Evolutionary conservation across 306 rosid genomes (phyloP).

Genomic region (Trifolium pratense): DNA sequence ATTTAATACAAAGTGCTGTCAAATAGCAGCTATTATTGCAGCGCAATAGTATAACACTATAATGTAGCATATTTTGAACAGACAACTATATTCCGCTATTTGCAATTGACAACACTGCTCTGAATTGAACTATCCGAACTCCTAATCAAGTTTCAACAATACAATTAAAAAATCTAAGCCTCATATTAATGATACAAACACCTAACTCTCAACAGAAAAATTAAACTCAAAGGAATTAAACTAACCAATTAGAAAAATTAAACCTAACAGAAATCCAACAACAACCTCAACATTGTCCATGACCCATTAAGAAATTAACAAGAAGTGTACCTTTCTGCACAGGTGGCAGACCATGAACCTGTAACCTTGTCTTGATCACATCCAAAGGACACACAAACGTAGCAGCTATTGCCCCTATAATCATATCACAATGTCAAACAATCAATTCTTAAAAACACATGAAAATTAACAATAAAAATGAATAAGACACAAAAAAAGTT

Average conservation of each 20-base stretch:
- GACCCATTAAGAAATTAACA: constrained; percentile 7
- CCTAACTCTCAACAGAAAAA: constrained; percentile 1
- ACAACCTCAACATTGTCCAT: constrained; percentile 7
- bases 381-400: constrained; percentile 94
- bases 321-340: constrained; percentile 66
- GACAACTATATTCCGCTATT: not conserved
- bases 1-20: not conserved
- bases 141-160: constrained; percentile 1
- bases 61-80: not conserved
- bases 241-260: constrained; percentile 2
- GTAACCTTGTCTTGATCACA: constrained; percentile 97
- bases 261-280: constrained; percentile 30
- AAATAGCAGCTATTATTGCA: not conserved
- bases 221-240: not conserved
- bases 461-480: not conserved
- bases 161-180: constrained; percentile 8
- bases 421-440: not conserved
- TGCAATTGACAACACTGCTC: not conserved
- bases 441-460: not conserved
- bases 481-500: constrained; percentile 4
- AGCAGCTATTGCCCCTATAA: constrained; percentile 89
- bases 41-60: not conserved
- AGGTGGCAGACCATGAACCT: constrained; percentile 89
- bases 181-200: constrained; percentile 24
- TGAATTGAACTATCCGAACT: constrained; percentile 27